Evolutionary conservation across 2,329 filamentous ascomycete species (phyloP).

Genomic region (Atkinsonella texensis): DNA sequence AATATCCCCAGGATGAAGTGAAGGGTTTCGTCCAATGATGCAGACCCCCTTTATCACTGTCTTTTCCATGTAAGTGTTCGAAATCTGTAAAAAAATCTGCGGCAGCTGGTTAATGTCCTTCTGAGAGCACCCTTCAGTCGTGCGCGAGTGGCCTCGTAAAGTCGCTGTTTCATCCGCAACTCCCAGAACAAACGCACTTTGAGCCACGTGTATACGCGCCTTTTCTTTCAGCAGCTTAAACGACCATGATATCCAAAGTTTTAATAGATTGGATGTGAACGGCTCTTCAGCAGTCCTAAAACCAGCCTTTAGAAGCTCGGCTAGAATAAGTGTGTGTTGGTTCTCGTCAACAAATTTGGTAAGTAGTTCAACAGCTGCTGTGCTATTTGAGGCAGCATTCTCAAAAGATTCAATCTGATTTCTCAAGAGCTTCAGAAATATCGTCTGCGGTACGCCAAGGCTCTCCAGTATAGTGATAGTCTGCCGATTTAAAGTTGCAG

Average conservation of each 20-base stretch:
- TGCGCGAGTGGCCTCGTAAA: conserved; percentile 57
- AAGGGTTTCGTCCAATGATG: conserved; percentile 81
- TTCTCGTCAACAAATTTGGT: conserved; percentile 75
- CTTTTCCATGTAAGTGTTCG: conserved; percentile 43
- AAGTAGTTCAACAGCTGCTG: conserved; percentile 54
- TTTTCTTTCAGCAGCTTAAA: conserved; percentile 89
- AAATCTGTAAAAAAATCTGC: conserved; percentile 81
- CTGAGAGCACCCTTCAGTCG: conserved; percentile 25
- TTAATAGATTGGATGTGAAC: conserved; percentile 67
- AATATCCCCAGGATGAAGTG: conserved; percentile 84
- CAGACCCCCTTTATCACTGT: conserved; percentile 65
- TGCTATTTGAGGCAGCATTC: conserved; percentile 53
- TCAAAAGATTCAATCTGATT: conserved; percentile 58
- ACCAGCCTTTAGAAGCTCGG: conserved; percentile 63
- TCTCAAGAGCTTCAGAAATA: conserved; percentile 57
- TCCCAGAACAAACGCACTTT: conserved; percentile 80
- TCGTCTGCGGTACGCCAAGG: conserved; percentile 55
- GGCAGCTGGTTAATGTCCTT: conserved; percentile 48
- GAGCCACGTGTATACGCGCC: conserved; percentile 66
- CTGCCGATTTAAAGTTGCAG: conserved; percentile 78
- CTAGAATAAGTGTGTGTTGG: conserved; percentile 61
- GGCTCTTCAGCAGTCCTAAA: conserved; percentile 69
- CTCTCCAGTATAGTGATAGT: conserved; percentile 74
- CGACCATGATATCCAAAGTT: conserved; percentile 80
- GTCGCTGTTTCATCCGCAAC: conserved; percentile 75